These are phyloP conservation scores for Chrysosporium queenslandicum DNA, from an alignment of 2,329 filamentous ascomycete genomes.

Conservation along the genomic window DNA sequence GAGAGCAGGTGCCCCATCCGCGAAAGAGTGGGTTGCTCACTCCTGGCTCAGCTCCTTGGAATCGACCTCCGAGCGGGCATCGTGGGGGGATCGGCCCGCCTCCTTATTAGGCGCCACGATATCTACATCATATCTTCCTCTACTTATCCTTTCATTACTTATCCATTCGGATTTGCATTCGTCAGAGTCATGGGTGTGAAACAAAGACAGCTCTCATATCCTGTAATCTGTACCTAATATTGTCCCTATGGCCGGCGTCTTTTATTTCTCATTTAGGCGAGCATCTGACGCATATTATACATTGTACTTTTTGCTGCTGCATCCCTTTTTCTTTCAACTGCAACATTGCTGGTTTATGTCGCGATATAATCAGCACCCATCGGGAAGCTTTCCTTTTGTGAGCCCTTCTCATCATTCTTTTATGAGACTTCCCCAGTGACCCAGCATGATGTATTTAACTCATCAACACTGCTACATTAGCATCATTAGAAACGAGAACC, in stretches of 20 bases:
- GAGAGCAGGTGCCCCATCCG: background rate
- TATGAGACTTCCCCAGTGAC: background rate
- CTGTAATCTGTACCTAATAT: background rate
- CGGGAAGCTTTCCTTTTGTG: background rate
- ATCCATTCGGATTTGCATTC: background rate
- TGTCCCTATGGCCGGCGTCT: background rate
- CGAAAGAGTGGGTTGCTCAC: constrained; percentile 1
- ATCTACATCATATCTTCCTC: no score
- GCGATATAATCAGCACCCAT: background rate
- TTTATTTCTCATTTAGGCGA: background rate
- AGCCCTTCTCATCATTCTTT: background rate
- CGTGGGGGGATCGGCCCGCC: constrained; percentile 20
- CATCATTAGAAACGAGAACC: no score
- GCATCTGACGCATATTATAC: background rate
- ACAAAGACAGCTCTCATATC: background rate
- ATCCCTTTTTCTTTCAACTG: background rate
- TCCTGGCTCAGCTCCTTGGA: constrained; percentile 6
- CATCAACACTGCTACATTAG: no score
- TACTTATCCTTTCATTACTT: background rate
- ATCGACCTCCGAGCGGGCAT: background rate
- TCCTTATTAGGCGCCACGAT: constrained; percentile 23
- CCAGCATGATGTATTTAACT: no score
- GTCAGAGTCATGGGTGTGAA: background rate
- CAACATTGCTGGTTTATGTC: constrained; percentile 1
- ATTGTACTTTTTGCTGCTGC: background rate